A percentile compares a stretch with the other conserved stretches of the same genome.
phyloP scores from a whole-genome alignment of 1,284 basidiomycete genomes.

The Prillingera fragicola region DNA sequence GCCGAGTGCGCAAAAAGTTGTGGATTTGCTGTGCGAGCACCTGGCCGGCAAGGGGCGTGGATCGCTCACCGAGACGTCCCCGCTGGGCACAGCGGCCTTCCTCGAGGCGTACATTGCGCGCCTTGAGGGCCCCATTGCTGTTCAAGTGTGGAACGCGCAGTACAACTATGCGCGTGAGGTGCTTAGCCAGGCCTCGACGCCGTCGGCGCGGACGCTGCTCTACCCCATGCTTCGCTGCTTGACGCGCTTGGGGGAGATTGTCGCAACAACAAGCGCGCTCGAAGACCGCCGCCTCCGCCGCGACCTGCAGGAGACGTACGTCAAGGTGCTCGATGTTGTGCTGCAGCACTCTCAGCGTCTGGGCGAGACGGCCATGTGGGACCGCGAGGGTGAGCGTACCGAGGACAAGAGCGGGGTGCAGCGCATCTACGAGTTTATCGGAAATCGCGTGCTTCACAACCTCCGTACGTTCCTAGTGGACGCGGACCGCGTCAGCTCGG shows the following conservation, averaged over 20 bases:
- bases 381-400: conserved; percentile 6
- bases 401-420: background rate
- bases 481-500: conserved; percentile 69
- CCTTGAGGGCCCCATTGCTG: conserved; percentile 79
- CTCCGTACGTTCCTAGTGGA: conserved; percentile 77
- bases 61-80: conserved; percentile 54
- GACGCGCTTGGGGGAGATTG: conserved; percentile 67
- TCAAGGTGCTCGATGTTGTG: conserved; percentile 76
- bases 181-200: conserved; percentile 55
- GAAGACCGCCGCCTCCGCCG: conserved; percentile 84
- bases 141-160: conserved; percentile 84
- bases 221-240: conserved; percentile 73
- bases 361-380: conserved; percentile 50
- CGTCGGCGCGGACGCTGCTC: conserved; percentile 58
- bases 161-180: conserved; percentile 76
- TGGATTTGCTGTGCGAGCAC: conserved; percentile 81
- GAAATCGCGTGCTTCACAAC: conserved; percentile 64
- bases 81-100: conserved; percentile 61
- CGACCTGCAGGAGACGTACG: conserved; percentile 84
- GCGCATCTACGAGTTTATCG: conserved; percentile 69
- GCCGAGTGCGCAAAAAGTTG: conserved; percentile 77
- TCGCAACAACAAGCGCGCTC: conserved; percentile 78
- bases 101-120: conserved; percentile 79
- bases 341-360: conserved; percentile 67
- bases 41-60: conserved; percentile 49